These are phyloP conservation scores for Cajanus cajan DNA, from an alignment of 306 rosid genomes.

Conservation along the genomic window DNA sequence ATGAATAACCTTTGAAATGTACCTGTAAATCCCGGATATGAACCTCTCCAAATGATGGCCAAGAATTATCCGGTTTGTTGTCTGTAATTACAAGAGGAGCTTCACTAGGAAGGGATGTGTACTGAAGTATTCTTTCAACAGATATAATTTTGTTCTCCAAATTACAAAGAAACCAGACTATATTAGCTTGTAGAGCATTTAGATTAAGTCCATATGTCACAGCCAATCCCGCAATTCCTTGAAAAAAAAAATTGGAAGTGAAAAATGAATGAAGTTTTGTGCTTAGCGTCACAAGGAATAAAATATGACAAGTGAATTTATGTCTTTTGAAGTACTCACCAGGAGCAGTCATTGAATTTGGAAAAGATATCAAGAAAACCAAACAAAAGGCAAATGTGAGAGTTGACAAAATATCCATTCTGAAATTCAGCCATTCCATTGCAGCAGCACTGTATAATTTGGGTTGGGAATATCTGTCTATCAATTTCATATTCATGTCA, in stretches of 20 bases:
- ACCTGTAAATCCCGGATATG: conserved; percentile 76
- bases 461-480: conserved; percentile 68
- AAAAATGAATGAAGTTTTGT: neutral
- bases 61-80: conserved; percentile 52
- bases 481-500: conserved; percentile 63
- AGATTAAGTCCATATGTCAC: conserved; percentile 81
- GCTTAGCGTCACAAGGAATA: neutral
- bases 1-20: neutral
- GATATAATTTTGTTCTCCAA: conserved; percentile 86
- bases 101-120: conserved; percentile 64
- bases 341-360: conserved; percentile 58
- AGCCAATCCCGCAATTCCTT: conserved; percentile 67
- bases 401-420: conserved; percentile 65
- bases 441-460: conserved; percentile 55
- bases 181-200: conserved; percentile 45
- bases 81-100: conserved; percentile 69
- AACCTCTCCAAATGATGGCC: conserved; percentile 81
- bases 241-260: too few relatives aligned
- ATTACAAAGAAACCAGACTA: conserved; percentile 58
- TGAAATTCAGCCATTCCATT: conserved; percentile 73
- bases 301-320: neutral
- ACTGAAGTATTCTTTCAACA: conserved; percentile 80
- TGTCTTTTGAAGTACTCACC: conserved; percentile 44
- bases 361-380: conserved; percentile 67
- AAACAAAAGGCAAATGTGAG: conserved; percentile 60